phyloP scores from a whole-genome alignment of 176 grass and related monocot species.

The Oryza brachyantha region DNA sequence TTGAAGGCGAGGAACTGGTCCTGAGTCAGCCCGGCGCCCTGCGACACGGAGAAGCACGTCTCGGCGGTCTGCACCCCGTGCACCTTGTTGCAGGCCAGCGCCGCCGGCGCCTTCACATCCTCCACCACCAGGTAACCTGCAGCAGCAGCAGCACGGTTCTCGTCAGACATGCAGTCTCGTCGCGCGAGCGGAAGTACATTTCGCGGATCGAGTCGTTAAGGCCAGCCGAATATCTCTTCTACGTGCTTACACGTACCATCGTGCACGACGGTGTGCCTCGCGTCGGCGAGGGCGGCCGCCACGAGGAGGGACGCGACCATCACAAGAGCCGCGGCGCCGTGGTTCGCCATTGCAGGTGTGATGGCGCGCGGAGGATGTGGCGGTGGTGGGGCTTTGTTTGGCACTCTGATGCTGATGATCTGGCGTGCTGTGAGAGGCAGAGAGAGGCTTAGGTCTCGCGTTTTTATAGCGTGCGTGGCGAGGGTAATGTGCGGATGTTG shows the following conservation, averaged over 20 bases:
- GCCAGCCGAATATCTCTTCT: no score
- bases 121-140: neutral
- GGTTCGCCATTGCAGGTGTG: no score
- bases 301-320: constrained; percentile 36
- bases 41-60: constrained; percentile 29
- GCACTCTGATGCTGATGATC: no score
- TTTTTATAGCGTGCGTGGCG: constrained; percentile 13
- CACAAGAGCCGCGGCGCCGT: constrained; percentile 14
- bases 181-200: no score
- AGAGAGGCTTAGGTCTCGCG: no score
- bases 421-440: neutral
- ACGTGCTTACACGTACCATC: no score
- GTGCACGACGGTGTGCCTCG: neutral
- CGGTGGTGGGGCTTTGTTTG: no score
- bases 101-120: neutral
- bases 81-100: constrained; percentile 34
- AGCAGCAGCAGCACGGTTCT: no score
- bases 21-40: neutral
- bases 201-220: no score
- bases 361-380: no score
- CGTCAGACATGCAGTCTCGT: no score
- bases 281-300: constrained; percentile 9
- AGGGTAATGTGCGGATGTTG: neutral
- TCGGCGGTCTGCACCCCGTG: constrained; percentile 17
- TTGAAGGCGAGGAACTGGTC: constrained; percentile 37